phyloP scores from a whole-genome alignment of 345 rosid genomes.

The Brassica juncea region DNA sequence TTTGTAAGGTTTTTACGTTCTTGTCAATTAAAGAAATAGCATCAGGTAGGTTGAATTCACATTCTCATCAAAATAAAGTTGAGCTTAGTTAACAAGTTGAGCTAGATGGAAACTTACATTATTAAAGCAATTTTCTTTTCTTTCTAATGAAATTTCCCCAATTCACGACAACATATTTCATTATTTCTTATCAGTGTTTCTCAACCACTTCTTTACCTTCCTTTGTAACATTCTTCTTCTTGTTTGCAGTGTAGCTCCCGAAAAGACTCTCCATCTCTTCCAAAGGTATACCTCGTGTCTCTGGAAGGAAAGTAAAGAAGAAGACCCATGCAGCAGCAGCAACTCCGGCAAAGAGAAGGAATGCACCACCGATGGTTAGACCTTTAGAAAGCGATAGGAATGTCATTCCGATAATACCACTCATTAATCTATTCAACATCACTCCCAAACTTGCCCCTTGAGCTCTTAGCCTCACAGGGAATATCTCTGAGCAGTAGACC shows the following conservation, averaged over 20 bases:
- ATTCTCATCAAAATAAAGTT: no score
- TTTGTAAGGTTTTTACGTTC: no score
- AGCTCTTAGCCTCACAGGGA: slow-evolving; percentile 66
- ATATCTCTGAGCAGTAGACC: slow-evolving; percentile 77
- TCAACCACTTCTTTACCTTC: slow-evolving; percentile 16
- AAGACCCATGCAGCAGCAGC: slow-evolving; percentile 48
- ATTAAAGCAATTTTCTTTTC: no score
- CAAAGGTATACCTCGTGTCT: slow-evolving; percentile 63
- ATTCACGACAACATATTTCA: background rate
- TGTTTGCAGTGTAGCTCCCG: slow-evolving; percentile 38
- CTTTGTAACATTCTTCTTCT: slow-evolving; percentile 10
- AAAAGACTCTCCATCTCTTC: slow-evolving; percentile 61
- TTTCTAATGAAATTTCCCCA: background rate
- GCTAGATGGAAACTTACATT: background rate
- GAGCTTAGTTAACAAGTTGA: background rate
- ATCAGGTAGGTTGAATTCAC: background rate
- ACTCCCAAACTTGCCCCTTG: slow-evolving; percentile 68
- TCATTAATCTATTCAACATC: slow-evolving; percentile 63
- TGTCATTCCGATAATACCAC: slow-evolving; percentile 69
- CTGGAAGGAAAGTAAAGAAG: slow-evolving; percentile 56
- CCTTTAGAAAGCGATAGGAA: slow-evolving; percentile 48
- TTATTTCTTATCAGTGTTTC: background rate
- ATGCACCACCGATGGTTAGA: slow-evolving; percentile 58
- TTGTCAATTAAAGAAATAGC: no score
- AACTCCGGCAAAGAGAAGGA: slow-evolving; percentile 54